Conservation (phyloP, 1,139 yeast species). For the Torulaspora globosa region DNA sequence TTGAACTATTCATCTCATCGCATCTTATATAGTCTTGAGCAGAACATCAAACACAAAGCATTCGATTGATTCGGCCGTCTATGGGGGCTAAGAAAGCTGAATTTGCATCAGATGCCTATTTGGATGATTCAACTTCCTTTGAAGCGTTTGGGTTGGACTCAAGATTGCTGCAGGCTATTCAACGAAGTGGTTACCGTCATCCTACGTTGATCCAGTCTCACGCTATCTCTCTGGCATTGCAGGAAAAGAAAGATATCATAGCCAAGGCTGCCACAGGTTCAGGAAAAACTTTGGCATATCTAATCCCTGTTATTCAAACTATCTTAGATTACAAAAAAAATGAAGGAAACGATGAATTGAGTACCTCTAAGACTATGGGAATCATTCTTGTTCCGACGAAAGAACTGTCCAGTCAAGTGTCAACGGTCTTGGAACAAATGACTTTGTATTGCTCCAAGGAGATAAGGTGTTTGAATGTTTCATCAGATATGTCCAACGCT, state of each 20-base stretch:
- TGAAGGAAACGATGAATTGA: conserved; percentile 19
- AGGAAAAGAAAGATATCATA: conserved; percentile 79
- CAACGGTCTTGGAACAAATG: conserved; percentile 62
- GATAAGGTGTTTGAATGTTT: conserved; percentile 65
- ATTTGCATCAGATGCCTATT: conserved; percentile 55
- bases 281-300: conserved; percentile 84
- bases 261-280: conserved; percentile 90
- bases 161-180: conserved; percentile 77
- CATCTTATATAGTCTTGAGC: conserved; percentile 8
- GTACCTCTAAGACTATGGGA: conserved; percentile 42
- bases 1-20: conserved; percentile 19
- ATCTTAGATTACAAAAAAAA: conserved; percentile 45
- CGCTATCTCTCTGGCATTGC: conserved; percentile 87
- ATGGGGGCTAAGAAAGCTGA: conserved; percentile 18
- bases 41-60: not conserved
- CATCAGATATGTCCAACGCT: conserved; percentile 66
- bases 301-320: conserved; percentile 71
- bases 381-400: conserved; percentile 79
- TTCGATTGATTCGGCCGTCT: not conserved
- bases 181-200: conserved; percentile 70
- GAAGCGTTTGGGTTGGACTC: conserved; percentile 72
- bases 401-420: conserved; percentile 81
- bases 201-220: conserved; percentile 89
- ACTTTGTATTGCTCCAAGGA: conserved; percentile 66
- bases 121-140: conserved; percentile 70